Conservation (phyloP, 202 grass and related monocot species). For the Zizania palustris region DNA sequence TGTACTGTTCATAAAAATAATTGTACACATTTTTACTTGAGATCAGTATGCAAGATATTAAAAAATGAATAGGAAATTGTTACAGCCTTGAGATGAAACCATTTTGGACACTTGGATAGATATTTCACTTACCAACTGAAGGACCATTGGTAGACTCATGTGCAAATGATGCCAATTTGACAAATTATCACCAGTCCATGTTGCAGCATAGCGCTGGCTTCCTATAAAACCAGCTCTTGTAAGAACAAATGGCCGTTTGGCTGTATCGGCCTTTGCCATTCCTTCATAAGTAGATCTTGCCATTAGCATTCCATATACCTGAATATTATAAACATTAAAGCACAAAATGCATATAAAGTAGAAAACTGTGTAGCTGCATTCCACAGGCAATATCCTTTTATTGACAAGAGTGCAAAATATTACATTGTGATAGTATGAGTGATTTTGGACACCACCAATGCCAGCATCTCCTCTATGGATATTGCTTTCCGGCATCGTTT, state of each 20-base stretch:
- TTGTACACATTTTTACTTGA: not conserved
- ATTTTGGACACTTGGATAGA: slow-evolving; percentile 11
- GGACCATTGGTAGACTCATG: slow-evolving; percentile 96
- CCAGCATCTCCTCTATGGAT: slow-evolving; percentile 79
- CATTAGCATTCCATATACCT: slow-evolving; percentile 98
- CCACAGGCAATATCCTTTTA: slow-evolving; percentile 2
- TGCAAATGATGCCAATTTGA: slow-evolving; percentile 97
- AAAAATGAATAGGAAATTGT: not conserved
- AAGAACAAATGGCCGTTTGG: slow-evolving; percentile 88
- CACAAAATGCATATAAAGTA: slow-evolving; percentile 26
- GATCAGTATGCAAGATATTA: not conserved
- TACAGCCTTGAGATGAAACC: slow-evolving; percentile 8
- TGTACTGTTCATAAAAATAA: not conserved
- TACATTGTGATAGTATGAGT: slow-evolving; percentile 92
- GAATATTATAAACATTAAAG: slow-evolving; percentile 36
- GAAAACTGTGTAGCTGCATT: not conserved
- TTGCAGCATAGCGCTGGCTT: slow-evolving; percentile 96
- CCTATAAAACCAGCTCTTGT: slow-evolving; percentile 96
- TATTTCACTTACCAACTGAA: slow-evolving; percentile 81
- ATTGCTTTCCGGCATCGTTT: slow-evolving; percentile 95
- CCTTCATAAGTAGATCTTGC: slow-evolving; percentile 91
- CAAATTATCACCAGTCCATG: slow-evolving; percentile 94
- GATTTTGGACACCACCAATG: slow-evolving; percentile 84
- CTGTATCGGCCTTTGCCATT: slow-evolving; percentile 68
- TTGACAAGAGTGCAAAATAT: slow-evolving; percentile 31